phyloP scores from a whole-genome alignment of 2,329 filamentous ascomycete genomes.

The Xylariales sp. region DNA sequence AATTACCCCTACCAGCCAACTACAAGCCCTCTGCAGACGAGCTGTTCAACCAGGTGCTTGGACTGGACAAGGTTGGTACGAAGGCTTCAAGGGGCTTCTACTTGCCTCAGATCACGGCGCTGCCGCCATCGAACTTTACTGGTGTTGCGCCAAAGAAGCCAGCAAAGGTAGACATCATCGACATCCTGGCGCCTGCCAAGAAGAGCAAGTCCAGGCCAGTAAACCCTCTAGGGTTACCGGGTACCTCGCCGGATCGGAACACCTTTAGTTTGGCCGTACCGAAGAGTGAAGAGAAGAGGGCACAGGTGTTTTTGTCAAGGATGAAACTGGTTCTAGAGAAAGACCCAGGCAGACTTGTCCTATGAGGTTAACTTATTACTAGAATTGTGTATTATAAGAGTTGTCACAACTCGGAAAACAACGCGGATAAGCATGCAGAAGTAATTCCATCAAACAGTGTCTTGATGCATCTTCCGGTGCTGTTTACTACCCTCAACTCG shows the following conservation, averaged over 20 bases:
- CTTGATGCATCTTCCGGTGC: too few relatives aligned
- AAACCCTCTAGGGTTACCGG: constrained; percentile 31
- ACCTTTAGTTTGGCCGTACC: constrained; percentile 79
- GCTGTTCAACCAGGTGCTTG: constrained; percentile 85
- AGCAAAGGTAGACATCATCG: constrained; percentile 72
- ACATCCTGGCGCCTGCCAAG: constrained; percentile 57
- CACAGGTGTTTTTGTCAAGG: constrained; percentile 75
- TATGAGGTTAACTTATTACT: constrained; percentile 34
- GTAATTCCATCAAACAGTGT: neutral
- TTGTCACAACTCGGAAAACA: neutral
- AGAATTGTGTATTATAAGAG: neutral
- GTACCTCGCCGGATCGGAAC: constrained; percentile 58
- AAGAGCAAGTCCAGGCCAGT: constrained; percentile 21
- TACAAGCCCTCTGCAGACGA: constrained; percentile 69
- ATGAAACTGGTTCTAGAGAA: constrained; percentile 79
- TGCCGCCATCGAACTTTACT: constrained; percentile 42
- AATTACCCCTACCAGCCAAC: constrained; percentile 64
- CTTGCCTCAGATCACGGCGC: constrained; percentile 63
- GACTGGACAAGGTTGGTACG: constrained; percentile 50
- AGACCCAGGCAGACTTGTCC: constrained; percentile 70
- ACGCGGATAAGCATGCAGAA: neutral
- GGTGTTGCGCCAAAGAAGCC: constrained; percentile 29
- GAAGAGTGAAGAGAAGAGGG: constrained; percentile 75
- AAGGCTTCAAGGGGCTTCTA: constrained; percentile 59
- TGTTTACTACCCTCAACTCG: too few relatives aligned